Evolutionary conservation across 148 eudicot species (phyloP), one percentile per base, ranked within the genome.

Genomic region (Pharnaceum exiguum): DNA sequence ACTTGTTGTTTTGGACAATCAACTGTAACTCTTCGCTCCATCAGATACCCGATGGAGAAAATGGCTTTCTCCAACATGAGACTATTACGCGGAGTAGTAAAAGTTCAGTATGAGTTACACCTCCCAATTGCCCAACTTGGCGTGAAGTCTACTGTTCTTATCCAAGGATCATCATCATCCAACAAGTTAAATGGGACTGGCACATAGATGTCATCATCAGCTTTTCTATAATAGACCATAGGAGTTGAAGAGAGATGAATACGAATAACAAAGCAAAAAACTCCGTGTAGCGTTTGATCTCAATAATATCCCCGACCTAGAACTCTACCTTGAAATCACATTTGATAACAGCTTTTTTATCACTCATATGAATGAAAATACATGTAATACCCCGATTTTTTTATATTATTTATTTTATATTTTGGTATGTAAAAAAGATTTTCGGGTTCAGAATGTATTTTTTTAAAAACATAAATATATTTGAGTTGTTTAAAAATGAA

Each of bases 131-230:
- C 83, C 31, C 89, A 87, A 66, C 82, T 67, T 0, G 68, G 67
- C 0, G 88, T 82, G 65, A 87, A 82, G 76, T 91, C 96, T 0
- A 77, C 81, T 18, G 94, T 87, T 17, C 96, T 73, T 30, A 88
- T 85, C 98, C 98, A 91, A 22, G 94, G 96, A 71, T 91, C 98
- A 67, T 91, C 96, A 45, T 91, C 98, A 56, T 91, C 98, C 55
- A 91, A 70, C 62, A 85, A 47, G 63, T 85, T 84, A 69, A 62
- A 85, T 1, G 96, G 80, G 47, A 78, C 79, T 0, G 94, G 48
- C 17, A 46, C 77, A 53, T 55, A 72, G 32, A 91, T 75, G 55
- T 91, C 98, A 50, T 91, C 98, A 64, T 87, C 94, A 0, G 94
- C 98, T 10, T 94, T 87, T 69, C 98, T 72, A 42, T 85, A 91